Evolutionary conservation across 148 eudicot species (phyloP).

Genomic region (Fagopyrum tataricum): DNA sequence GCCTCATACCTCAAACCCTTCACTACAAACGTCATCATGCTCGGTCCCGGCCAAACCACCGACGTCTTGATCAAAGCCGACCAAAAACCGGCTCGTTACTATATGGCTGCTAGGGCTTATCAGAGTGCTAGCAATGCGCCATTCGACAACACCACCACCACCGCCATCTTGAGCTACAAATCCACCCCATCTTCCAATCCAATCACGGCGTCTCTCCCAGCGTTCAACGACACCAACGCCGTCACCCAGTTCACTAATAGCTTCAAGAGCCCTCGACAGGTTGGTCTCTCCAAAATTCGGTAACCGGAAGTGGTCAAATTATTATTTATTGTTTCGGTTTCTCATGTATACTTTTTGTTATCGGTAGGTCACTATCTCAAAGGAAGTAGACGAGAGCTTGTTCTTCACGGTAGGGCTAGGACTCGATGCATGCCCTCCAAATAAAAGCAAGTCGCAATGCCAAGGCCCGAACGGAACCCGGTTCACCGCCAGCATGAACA

Average conservation of each 20-base stretch:
- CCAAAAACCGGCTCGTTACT: slow-evolving; percentile 10
- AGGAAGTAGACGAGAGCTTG: not conserved
- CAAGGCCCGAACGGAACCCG: slow-evolving; percentile 16
- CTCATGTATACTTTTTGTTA: no score
- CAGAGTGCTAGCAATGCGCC: slow-evolving; percentile 2
- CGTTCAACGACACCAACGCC: slow-evolving; percentile 8
- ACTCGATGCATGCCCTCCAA: slow-evolving; percentile 4
- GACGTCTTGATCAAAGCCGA: slow-evolving; percentile 13
- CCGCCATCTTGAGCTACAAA: slow-evolving; percentile 15
- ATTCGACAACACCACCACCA: slow-evolving; percentile 17
- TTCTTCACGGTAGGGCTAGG: slow-evolving; percentile 14
- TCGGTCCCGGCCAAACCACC: slow-evolving; percentile 17
- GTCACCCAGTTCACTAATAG: not conserved
- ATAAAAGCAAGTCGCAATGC: slow-evolving; percentile 4
- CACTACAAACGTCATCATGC: slow-evolving; percentile 2
- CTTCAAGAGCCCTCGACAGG: not conserved
- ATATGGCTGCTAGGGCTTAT: slow-evolving; percentile 19
- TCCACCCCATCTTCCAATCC: not conserved
- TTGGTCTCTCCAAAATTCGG: no score
- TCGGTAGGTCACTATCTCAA: not conserved
- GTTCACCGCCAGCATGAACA: slow-evolving; percentile 17
- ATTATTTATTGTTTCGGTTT: no score
- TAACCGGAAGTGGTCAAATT: no score
- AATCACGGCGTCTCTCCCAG: slow-evolving; percentile 6
- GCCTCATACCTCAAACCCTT: slow-evolving; percentile 16